Evolutionary conservation across 2,329 filamentous ascomycete species (phyloP).

Genomic region (Chaetomium sp.): DNA sequence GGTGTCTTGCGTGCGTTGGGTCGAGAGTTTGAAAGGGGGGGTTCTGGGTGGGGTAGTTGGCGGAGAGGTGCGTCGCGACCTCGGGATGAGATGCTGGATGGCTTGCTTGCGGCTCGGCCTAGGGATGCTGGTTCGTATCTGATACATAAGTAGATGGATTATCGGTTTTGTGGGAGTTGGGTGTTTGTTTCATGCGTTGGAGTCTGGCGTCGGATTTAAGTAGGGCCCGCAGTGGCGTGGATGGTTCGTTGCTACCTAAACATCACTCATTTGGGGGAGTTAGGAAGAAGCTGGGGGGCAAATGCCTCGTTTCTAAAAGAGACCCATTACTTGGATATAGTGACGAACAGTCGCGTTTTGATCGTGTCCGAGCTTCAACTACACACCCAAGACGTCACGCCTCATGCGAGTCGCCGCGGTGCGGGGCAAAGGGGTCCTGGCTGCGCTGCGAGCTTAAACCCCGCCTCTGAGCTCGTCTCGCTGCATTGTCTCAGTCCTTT

Average conservation of each 20-base stretch:
- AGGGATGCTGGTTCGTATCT: background rate
- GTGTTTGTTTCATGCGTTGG: background rate
- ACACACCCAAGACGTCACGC: background rate
- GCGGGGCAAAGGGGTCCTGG: background rate
- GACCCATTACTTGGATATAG: too few species aligned
- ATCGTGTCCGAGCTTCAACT: too few species aligned
- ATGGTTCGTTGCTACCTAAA: background rate
- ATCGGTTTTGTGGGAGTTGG: too few species aligned
- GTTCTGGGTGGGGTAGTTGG: background rate
- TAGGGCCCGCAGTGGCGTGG: background rate
- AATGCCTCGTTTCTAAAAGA: too few species aligned
- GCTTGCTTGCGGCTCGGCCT: too few species aligned
- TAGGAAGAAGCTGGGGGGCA: too few species aligned
- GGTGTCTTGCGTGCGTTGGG: constrained; percentile 48
- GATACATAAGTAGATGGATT: too few species aligned
- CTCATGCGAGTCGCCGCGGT: background rate
- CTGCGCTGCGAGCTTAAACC: background rate
- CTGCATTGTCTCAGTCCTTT: background rate
- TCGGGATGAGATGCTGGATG: background rate
- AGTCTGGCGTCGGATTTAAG: background rate
- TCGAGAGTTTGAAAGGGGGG: constrained; percentile 23
- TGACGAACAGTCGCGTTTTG: too few species aligned
- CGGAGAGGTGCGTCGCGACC: background rate
- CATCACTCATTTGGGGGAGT: too few species aligned
- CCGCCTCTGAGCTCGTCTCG: background rate